These are phyloP conservation scores for Ambispora gerdemannii DNA, from an alignment of 192 early-diverging fungal species.

Conservation along the genomic window DNA sequence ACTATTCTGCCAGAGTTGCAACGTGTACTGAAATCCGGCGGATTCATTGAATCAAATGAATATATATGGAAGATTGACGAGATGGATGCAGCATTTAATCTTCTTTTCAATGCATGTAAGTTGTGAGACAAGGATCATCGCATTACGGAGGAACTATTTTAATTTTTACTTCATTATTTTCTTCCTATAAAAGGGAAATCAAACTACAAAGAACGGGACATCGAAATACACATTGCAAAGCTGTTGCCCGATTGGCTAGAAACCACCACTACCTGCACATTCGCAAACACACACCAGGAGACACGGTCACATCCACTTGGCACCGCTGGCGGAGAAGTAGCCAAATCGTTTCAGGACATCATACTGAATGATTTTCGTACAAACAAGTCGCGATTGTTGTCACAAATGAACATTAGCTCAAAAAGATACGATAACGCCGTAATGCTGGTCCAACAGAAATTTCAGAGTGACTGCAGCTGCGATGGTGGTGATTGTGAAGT, in stretches of 20 bases:
- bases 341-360: background rate
- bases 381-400: background rate
- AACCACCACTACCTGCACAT: background rate
- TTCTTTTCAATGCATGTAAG: background rate
- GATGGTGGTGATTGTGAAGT: too few species aligned
- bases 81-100: background rate
- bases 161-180: too few species aligned
- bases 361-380: background rate
- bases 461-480: background rate
- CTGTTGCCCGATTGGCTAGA: background rate
- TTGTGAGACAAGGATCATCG: too few species aligned
- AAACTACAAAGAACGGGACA: background rate
- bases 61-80: background rate
- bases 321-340: background rate
- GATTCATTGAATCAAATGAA: background rate
- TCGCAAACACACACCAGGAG: background rate
- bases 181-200: too few species aligned
- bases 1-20: background rate
- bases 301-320: background rate
- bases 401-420: background rate
- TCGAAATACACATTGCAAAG: background rate
- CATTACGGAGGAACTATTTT: too few species aligned
- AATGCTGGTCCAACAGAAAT: background rate
- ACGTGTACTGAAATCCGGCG: background rate
- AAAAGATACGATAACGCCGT: background rate